phyloP scores from a whole-genome alignment of 768 basidiomycete genomes.

The Phanerochaete carnosa region DNA sequence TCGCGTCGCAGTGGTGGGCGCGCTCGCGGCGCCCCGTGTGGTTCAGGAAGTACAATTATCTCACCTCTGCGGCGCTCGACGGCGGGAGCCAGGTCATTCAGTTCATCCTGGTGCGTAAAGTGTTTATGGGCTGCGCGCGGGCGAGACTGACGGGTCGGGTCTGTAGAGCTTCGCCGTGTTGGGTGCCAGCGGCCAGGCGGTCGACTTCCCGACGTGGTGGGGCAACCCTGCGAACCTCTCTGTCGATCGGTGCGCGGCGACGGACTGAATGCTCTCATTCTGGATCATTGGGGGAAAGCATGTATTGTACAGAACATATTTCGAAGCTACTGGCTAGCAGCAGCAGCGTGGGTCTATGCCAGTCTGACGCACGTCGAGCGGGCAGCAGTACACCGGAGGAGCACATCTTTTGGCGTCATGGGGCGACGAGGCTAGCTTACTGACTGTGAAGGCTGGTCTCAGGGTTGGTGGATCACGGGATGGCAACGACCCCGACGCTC shows the following conservation, averaged over 20 bases:
- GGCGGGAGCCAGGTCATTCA: conserved; percentile 47
- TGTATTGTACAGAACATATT: no score
- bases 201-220: conserved; percentile 45
- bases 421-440: no score
- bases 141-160: neutral
- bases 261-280: conserved; percentile 3
- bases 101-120: conserved; percentile 43
- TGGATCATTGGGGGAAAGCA: neutral
- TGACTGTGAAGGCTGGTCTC: no score
- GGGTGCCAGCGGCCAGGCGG: conserved; percentile 39
- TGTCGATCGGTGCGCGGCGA: conserved; percentile 36
- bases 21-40: conserved; percentile 39
- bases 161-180: conserved; percentile 33
- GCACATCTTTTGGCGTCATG: no score
- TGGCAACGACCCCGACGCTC: no score
- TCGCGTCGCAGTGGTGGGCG: conserved; percentile 49
- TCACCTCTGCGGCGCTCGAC: conserved; percentile 45
- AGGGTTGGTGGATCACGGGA: no score
- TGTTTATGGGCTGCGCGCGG: neutral
- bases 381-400: no score
- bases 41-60: conserved; percentile 50
- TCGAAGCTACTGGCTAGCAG: no score
- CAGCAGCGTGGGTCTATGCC: no score
- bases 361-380: no score
- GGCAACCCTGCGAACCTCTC: conserved; percentile 32